Evolutionary conservation across 331 rosid species (phyloP).

Genomic region (Spiraea crenata): DNA sequence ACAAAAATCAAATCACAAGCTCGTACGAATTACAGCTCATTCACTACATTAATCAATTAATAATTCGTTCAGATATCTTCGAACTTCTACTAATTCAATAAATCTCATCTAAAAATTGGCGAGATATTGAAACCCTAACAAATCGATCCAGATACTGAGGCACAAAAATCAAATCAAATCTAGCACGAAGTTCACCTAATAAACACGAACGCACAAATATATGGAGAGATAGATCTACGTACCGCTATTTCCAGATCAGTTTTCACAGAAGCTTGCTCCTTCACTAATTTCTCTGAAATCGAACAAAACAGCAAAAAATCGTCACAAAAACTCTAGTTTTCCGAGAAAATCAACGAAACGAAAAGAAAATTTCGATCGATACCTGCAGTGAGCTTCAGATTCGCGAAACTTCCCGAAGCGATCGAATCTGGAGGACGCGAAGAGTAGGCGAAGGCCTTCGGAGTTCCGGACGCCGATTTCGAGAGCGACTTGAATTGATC

Average conservation of each 20-base stretch:
- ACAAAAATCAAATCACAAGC: no score
- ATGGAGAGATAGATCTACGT: conserved; percentile 18
- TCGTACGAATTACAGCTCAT: no score
- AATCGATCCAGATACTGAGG: not conserved
- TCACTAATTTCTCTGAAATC: conserved; percentile 77
- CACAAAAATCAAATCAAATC: not conserved
- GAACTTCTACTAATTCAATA: conserved; percentile 1
- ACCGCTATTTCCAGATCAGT: conserved; percentile 93
- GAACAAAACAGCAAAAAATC: conserved; percentile 19
- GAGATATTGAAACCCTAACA: not conserved
- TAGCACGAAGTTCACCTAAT: conserved; percentile 2
- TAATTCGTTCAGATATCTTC: not conserved
- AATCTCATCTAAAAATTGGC: not conserved
- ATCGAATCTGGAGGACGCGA: conserved; percentile 62
- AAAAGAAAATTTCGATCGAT: conserved; percentile 15
- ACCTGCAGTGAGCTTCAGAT: conserved; percentile 92
- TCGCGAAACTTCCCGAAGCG: conserved; percentile 71
- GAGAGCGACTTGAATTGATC: conserved; percentile 78
- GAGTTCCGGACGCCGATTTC: conserved; percentile 47
- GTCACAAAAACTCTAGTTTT: conserved; percentile 19
- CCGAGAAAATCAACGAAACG: conserved; percentile 15
- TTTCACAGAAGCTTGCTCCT: conserved; percentile 91
- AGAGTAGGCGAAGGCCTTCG: conserved; percentile 53
- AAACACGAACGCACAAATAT: not conserved
- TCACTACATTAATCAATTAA: conserved; percentile 33